A percentile compares a stretch with the other conserved stretches of the same genome.
Evolutionary conservation across 306 rosid genomes (phyloP).

Genomic region (Gynostemma pentaphyllum): DNA sequence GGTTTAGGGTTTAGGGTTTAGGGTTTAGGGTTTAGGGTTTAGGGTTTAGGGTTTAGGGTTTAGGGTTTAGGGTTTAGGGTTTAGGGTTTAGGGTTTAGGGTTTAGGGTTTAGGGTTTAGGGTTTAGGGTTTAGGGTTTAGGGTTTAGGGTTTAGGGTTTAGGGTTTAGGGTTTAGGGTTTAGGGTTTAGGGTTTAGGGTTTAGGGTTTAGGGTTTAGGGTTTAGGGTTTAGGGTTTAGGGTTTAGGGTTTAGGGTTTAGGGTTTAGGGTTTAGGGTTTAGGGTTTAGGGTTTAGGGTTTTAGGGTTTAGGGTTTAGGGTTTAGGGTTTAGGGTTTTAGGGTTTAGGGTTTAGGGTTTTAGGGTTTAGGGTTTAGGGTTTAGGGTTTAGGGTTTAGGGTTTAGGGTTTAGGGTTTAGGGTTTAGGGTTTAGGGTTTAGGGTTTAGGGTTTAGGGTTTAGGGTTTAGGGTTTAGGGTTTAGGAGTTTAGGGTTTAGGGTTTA

Average conservation of each 20-base stretch:
- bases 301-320: too few relatives aligned
- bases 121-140: constrained; percentile 1
- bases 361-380: constrained; percentile 12
- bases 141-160: constrained; percentile 7
- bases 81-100: not conserved
- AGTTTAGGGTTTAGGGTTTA: too few relatives aligned
- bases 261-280: constrained; percentile 9
- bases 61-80: not conserved
- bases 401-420: constrained; percentile 10
- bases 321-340: too few relatives aligned
- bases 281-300: too few relatives aligned
- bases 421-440: constrained; percentile 6
- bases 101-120: not conserved
- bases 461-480: constrained; percentile 5
- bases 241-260: constrained; percentile 9
- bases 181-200: constrained; percentile 9
- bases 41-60: not conserved
- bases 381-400: constrained; percentile 11
- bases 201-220: constrained; percentile 4
- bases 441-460: constrained; percentile 1
- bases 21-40: not conserved
- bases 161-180: constrained; percentile 1
- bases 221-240: constrained; percentile 17
- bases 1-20: not conserved
- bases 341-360: too few relatives aligned